A percentile compares a stretch with the other conserved stretches of the same genome.
These are phyloP conservation scores for Penicillium ochrochloron DNA, from an alignment of 495 filamentous ascomycete species.

Conservation along the genomic window DNA sequence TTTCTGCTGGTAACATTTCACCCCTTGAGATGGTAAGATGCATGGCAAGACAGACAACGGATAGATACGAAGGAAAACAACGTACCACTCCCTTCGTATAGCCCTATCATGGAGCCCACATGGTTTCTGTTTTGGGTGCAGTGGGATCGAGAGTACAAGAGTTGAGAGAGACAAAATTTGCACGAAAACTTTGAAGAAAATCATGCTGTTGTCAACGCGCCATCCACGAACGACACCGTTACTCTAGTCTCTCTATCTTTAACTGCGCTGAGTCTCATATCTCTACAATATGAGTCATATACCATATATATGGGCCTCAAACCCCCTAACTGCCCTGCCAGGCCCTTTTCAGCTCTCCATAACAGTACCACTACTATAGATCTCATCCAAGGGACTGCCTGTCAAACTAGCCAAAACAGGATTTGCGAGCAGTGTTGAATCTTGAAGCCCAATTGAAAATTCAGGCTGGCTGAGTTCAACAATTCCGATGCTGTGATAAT, in stretches of 20 bases:
- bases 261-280: neutral
- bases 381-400: neutral
- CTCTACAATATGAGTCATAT: neutral
- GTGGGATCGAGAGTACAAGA: neutral
- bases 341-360: neutral
- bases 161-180: neutral
- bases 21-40: slow-evolving; percentile 36
- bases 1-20: slow-evolving; percentile 35
- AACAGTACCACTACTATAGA: neutral
- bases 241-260: neutral
- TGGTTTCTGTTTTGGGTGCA: neutral
- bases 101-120: neutral
- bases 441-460: neutral
- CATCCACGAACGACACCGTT: neutral
- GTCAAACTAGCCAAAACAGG: neutral
- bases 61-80: neutral
- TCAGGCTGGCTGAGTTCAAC: neutral
- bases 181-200: neutral
- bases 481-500: neutral
- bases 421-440: neutral
- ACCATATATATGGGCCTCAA: neutral
- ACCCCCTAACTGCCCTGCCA: too few relatives aligned
- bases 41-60: neutral
- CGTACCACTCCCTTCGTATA: slow-evolving; percentile 14
- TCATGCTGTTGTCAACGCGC: neutral